Evolutionary conservation across 257 asterid species (phyloP).

Genomic region (Asclepias syriaca): DNA sequence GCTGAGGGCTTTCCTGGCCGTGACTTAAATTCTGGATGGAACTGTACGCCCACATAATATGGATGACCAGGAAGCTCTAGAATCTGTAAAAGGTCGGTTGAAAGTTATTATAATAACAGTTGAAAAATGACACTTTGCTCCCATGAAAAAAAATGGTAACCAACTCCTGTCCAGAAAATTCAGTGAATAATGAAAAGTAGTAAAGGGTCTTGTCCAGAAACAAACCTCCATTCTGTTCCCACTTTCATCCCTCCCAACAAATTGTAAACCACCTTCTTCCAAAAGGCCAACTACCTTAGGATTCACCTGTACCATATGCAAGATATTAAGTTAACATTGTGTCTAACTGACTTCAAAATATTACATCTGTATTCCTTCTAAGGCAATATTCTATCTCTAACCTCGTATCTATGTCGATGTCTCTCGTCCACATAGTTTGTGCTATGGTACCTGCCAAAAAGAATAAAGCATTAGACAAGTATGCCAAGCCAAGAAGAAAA

Average conservation of each 20-base stretch:
- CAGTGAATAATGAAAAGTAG: neutral
- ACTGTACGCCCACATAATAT: conserved; percentile 83
- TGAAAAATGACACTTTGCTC: neutral
- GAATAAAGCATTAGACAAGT: conserved; percentile 17
- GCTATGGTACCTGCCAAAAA: conserved; percentile 53
- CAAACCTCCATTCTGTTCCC: conserved; percentile 91
- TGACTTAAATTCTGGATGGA: conserved; percentile 92
- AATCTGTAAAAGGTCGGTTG: conserved; percentile 37
- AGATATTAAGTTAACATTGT: conserved; percentile 12
- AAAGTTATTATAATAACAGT: neutral
- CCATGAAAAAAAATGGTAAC: neutral
- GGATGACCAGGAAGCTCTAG: conserved; percentile 73
- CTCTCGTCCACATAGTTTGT: conserved; percentile 74
- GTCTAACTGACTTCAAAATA: conserved; percentile 10
- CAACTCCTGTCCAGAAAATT: neutral
- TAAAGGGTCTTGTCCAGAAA: conserved; percentile 6
- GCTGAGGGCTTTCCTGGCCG: conserved; percentile 93
- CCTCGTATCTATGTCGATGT: conserved; percentile 97
- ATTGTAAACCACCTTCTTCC: conserved; percentile 74
- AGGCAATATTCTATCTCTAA: conserved; percentile 21
- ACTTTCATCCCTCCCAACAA: conserved; percentile 93
- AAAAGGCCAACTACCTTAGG: conserved; percentile 60
- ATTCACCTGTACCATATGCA: conserved; percentile 59
- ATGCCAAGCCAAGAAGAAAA: neutral
- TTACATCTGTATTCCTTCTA: conserved; percentile 5